Evolutionary conservation across 1,139 yeast genomes (phyloP).

Genomic region (Geotrichum bryndzae): DNA sequence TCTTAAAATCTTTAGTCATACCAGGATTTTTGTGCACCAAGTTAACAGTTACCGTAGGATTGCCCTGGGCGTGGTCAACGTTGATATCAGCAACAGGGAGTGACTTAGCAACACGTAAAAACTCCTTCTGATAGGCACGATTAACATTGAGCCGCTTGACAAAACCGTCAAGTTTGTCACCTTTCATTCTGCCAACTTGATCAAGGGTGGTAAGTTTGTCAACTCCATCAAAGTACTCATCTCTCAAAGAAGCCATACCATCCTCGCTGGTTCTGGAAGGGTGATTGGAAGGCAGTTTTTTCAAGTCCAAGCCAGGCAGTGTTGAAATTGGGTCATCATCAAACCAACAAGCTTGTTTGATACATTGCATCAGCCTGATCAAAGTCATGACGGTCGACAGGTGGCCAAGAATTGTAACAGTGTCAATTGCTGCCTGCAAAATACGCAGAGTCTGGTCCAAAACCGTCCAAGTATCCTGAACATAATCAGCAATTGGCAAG

Average conservation of each 20-base stretch:
- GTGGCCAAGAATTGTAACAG: slow-evolving; percentile 78
- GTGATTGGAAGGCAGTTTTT: slow-evolving; percentile 29
- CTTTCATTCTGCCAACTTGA: slow-evolving; percentile 17
- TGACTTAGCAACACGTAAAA: slow-evolving; percentile 40
- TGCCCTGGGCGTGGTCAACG: slow-evolving; percentile 26
- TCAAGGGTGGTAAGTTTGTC: slow-evolving; percentile 17
- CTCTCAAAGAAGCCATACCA: slow-evolving; percentile 23
- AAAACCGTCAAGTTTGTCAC: slow-evolving; percentile 22
- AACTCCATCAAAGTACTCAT: slow-evolving; percentile 10
- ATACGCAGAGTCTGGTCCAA: slow-evolving; percentile 92
- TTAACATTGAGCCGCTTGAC: slow-evolving; percentile 40
- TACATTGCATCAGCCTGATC: slow-evolving; percentile 71
- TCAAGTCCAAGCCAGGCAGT: slow-evolving; percentile 59
- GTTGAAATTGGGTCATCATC: slow-evolving; percentile 65
- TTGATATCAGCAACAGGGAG: slow-evolving; percentile 44
- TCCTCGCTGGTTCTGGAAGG: slow-evolving; percentile 25
- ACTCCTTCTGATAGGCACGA: slow-evolving; percentile 31
- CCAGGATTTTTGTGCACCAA: slow-evolving; percentile 50
- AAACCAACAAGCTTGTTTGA: slow-evolving; percentile 85
- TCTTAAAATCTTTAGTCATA: slow-evolving; percentile 52
- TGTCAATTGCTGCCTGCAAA: slow-evolving; percentile 86
- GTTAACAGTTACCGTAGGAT: slow-evolving; percentile 39
- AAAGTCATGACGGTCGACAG: slow-evolving; percentile 53
- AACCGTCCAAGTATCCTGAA: slow-evolving; percentile 89
- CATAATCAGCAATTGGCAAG: slow-evolving; percentile 89